Base-by-base conservation (phyloP, 2,329 filamentous ascomycete genomes). In the Talaromyces sp. region DNA sequence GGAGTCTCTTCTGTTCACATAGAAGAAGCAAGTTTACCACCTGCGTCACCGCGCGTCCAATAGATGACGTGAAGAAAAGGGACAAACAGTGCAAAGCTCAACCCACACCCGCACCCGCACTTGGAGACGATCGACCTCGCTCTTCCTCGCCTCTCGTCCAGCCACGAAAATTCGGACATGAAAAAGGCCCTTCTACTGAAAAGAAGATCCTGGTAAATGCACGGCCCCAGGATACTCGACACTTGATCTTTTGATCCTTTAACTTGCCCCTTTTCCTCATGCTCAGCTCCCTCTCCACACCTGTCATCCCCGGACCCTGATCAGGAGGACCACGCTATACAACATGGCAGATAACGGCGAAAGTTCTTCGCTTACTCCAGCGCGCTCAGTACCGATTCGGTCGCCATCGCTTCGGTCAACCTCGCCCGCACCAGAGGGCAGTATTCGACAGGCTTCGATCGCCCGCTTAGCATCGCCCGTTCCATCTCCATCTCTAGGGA, bases 401-500 rank as follows among this genome's bases (percentile, higher is more conserved):
- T 62, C 68, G 22, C 65, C 67, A 29, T 60, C 65, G n/a, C 57
- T 59, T 49, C 66, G 64, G 16, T 68, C 71, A 20, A 66, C 65
- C 13, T 77, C 76, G 30, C 72, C 74, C 39, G 61, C 66, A 20
- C 59, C 68, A 40, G 76, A 77, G 24, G 77, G 77, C 19, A 68
- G 77, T 29, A 74, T 74, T 36, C 73, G 80, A 66, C 81, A 81
- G 50, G 75, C 77, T 19, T 81, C 80, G 14, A 82, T 77, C n/a
- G 80, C 79, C 45, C 75, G 81, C 42, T 70, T 84, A 35, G 81
- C 80, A 35, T 83, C 82, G 7, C 81, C 82, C 3, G 67, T 86
- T 29, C 82, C 82, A 6, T 81, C 81, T 20, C 60, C 62, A 19
- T 65, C 66, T 9, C 47, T 63, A 0, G 62, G 60, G 2, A 69